phyloP scores from a whole-genome alignment of 768 basidiomycete species.

The Chlorophyllum brunneum region DNA sequence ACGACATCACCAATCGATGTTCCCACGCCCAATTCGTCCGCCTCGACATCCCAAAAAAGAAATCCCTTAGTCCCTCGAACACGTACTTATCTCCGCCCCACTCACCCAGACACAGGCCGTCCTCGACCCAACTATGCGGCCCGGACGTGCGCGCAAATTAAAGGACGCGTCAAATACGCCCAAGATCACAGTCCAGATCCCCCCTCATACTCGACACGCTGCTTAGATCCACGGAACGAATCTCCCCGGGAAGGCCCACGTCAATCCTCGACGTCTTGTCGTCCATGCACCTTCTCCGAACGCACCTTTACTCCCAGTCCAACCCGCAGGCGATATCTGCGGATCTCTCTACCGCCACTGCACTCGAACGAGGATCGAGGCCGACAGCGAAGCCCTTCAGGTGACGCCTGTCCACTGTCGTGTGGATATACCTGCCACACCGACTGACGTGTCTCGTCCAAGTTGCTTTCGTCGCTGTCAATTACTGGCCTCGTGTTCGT shows the following conservation, averaged over 20 bases:
- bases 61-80: background rate
- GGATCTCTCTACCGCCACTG: no score
- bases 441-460: background rate
- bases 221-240: constrained; percentile 6
- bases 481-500: background rate
- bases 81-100: background rate
- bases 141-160: no score
- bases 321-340: background rate
- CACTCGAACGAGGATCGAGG: no score
- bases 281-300: no score
- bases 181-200: no score
- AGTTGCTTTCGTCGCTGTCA: constrained; percentile 2
- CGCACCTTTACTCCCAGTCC: no score
- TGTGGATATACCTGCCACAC: background rate
- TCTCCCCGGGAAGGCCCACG: constrained; percentile 7
- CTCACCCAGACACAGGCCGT: constrained; percentile 1
- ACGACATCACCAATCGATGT: no score
- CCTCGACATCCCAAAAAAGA: constrained; percentile 1
- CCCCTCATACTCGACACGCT: no score
- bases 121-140: no score
- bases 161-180: no score
- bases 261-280: no score
- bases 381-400: background rate
- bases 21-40: constrained; percentile 2
- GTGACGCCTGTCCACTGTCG: background rate